A percentile compares a stretch with the other conserved stretches of the same genome.
phyloP scores from a whole-genome alignment of 306 rosid species.

The Senna siamea region DNA sequence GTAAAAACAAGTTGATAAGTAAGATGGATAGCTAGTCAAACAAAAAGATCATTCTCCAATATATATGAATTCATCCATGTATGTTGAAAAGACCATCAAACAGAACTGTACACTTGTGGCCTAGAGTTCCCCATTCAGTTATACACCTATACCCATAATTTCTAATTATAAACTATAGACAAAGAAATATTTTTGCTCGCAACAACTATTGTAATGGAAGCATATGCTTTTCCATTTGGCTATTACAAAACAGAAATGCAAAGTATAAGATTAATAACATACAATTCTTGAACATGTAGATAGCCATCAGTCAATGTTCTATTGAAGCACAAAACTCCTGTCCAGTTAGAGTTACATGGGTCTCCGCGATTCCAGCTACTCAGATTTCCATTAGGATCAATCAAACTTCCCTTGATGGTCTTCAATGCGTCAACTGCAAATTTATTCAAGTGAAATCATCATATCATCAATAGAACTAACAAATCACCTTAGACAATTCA shows the following conservation, averaged over 20 bases:
- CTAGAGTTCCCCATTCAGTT: background rate
- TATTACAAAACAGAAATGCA: constrained; percentile 31
- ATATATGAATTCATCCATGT: constrained; percentile 1
- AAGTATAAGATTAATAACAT: constrained; percentile 41
- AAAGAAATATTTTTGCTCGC: constrained; percentile 1
- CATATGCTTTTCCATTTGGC: constrained; percentile 1
- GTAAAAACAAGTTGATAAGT: constrained; percentile 5
- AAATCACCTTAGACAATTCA: background rate
- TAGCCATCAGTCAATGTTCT: constrained; percentile 54
- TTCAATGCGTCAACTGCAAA: constrained; percentile 77
- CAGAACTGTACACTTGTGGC: constrained; percentile 9
- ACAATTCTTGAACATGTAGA: constrained; percentile 83
- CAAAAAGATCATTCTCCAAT: constrained; percentile 29
- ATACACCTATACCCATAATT: background rate
- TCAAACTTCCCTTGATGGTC: constrained; percentile 58
- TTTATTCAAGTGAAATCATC: constrained; percentile 33
- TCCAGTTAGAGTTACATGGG: constrained; percentile 82
- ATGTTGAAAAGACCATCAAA: constrained; percentile 1
- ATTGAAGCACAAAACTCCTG: constrained; percentile 77
- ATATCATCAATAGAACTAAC: constrained; percentile 34
- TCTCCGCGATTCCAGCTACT: constrained; percentile 80
- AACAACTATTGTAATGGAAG: background rate
- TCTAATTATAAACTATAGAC: constrained; percentile 1
- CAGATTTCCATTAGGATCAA: constrained; percentile 74
- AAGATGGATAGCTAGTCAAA: constrained; percentile 3